Percentiles rank a stretch among this genome's conserved stretches.
Conservation (phyloP, 257 asterid genomes). For the Fraxinus anomala region DNA sequence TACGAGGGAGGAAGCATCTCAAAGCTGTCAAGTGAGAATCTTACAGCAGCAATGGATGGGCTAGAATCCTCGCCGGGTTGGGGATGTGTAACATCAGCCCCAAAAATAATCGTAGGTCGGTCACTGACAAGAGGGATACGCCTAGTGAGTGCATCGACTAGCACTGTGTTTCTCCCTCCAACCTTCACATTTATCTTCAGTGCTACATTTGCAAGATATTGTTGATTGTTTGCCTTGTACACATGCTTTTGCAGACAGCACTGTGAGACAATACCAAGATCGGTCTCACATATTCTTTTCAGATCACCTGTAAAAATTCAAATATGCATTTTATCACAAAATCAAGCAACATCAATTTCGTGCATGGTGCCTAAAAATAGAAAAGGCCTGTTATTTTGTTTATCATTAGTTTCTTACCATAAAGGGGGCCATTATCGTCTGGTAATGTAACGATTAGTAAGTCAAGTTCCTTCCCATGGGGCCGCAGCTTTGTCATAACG, state of each 20-base stretch:
- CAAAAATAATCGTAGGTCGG: slow-evolving; percentile 88
- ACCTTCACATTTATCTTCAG: slow-evolving; percentile 92
- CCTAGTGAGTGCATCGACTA: slow-evolving; percentile 79
- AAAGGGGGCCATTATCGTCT: slow-evolving; percentile 91
- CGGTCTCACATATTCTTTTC: slow-evolving; percentile 94
- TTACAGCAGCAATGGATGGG: slow-evolving; percentile 97
- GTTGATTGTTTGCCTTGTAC: slow-evolving; percentile 73
- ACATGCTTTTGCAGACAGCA: slow-evolving; percentile 94
- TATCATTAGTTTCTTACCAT: slow-evolving; percentile 52
- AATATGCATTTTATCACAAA: background rate
- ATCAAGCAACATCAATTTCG: background rate
- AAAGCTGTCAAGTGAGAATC: slow-evolving; percentile 11
- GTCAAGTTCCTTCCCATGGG: slow-evolving; percentile 78
- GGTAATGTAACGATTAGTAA: slow-evolving; percentile 83
- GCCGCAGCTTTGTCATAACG: slow-evolving; percentile 57
- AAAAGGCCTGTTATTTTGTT: background rate
- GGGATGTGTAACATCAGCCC: slow-evolving; percentile 99
- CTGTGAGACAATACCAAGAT: slow-evolving; percentile 96
- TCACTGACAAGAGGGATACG: slow-evolving; percentile 95
- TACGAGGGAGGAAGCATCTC: background rate
- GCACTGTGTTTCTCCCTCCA: slow-evolving; percentile 95
- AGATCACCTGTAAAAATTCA: slow-evolving; percentile 61
- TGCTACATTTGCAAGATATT: slow-evolving; percentile 90
- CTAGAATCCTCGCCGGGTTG: slow-evolving; percentile 99
- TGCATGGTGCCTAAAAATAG: background rate